Evolutionary conservation across 2,329 filamentous ascomycete genomes (phyloP).

Genomic region (Aspergillus ochraceus): DNA sequence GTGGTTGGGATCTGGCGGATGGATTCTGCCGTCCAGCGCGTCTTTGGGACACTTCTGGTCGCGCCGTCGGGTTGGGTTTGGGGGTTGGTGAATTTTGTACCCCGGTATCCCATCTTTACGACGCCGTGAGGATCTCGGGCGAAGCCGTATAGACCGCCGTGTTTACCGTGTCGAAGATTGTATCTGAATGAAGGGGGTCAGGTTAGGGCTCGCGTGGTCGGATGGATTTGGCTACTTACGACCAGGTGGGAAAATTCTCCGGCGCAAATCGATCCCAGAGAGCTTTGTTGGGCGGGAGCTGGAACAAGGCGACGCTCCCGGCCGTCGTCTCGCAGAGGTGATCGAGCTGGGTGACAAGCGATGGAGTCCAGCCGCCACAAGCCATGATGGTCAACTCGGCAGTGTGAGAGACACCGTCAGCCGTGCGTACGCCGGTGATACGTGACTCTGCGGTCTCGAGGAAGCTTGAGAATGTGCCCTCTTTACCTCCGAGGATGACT

Average conservation of each 20-base stretch:
- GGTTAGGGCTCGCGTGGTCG: too few species aligned
- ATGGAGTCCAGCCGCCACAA: conserved; percentile 48
- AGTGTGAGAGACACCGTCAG: conserved; percentile 34
- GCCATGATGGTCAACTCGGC: conserved; percentile 42
- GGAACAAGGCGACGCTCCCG: conserved; percentile 47
- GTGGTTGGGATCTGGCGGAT: conserved; percentile 27
- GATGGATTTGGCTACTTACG: too few species aligned
- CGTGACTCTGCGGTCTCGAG: not conserved
- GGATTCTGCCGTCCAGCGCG: conserved; percentile 32
- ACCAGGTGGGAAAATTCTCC: conserved; percentile 49
- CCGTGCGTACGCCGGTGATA: conserved; percentile 42
- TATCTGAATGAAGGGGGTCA: conserved; percentile 20
- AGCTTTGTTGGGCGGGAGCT: conserved; percentile 40
- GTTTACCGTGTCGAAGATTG: conserved; percentile 35
- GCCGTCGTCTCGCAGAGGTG: conserved; percentile 51
- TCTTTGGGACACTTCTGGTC: conserved; percentile 43
- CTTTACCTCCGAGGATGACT: conserved; percentile 40
- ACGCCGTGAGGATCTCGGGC: conserved; percentile 44
- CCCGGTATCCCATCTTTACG: conserved; percentile 54
- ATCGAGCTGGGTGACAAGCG: conserved; percentile 43
- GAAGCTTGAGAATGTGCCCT: conserved; percentile 10
- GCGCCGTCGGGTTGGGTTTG: conserved; percentile 35
- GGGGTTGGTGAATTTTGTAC: conserved; percentile 53
- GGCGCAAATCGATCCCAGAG: conserved; percentile 46
- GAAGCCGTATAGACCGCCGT: conserved; percentile 52